Conservation (phyloP, 352 stramenopile genomes). For the Phytopythium vexans region DNA sequence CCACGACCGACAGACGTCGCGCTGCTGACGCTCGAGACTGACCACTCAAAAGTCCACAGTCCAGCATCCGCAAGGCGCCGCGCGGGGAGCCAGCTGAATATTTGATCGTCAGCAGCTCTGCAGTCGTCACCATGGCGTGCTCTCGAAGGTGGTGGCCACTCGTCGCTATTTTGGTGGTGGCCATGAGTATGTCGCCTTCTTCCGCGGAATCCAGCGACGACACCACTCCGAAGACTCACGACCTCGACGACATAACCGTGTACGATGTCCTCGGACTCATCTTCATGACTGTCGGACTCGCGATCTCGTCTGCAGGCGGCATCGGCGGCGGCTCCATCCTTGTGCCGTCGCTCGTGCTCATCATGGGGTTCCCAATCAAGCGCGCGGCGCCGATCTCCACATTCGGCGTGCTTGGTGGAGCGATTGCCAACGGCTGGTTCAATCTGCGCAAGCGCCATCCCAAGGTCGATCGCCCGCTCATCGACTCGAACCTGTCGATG, state of each 20-base stretch:
- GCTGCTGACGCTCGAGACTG: too few species aligned
- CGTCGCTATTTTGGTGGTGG: too few species aligned
- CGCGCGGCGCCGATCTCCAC: constrained; percentile 53
- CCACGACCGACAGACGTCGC: too few species aligned
- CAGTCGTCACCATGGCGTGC: too few species aligned
- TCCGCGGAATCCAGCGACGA: too few species aligned
- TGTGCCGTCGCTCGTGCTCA: constrained; percentile 48
- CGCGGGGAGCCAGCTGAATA: too few species aligned
- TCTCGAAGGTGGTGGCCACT: too few species aligned
- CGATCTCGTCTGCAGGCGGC: constrained; percentile 40
- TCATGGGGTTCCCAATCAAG: constrained; percentile 69
- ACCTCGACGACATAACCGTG: constrained; percentile 33
- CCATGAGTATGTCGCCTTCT: too few species aligned
- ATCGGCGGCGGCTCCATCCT: constrained; percentile 50
- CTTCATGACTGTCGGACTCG: constrained; percentile 45
- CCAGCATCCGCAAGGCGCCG: too few species aligned
- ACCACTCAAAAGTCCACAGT: too few species aligned
- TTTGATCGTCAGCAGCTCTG: too few species aligned
- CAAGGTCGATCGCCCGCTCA: constrained; percentile 40
- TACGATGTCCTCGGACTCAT: constrained; percentile 39
- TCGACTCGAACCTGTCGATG: constrained; percentile 50
- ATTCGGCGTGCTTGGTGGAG: constrained; percentile 58
- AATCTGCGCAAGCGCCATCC: constrained; percentile 62
- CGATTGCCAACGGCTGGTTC: constrained; percentile 56
- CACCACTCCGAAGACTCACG: background rate